Base-by-base conservation (phyloP, 2,329 filamentous ascomycete genomes). In the Sporothrix brunneoviolacea region DNA sequence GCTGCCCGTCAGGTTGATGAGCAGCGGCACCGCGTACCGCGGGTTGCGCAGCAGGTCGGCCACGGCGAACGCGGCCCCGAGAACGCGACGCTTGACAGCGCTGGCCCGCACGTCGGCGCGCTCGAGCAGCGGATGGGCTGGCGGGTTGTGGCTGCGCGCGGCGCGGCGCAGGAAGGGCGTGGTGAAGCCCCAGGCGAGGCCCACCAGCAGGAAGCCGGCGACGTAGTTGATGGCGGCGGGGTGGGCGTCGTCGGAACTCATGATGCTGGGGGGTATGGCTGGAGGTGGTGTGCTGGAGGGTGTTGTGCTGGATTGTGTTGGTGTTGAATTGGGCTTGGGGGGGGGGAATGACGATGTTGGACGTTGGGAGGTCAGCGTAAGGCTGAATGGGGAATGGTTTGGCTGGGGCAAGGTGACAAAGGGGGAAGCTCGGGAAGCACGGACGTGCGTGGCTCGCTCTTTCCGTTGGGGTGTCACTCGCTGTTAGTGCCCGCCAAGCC, bases 151-250 rank as follows among this genome's bases (percentile, higher is more conserved):
- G 54, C 83, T 77, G 43, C 85, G 77, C 2, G 91, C 91, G 9
- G 91, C 91, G 55, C 81, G 80, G 21, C 91, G 84, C 75, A 97
- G 95, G 72, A 97, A 96, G 50, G 85, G 84, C 18, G 89, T 95
- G 1, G 89, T 95, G 60, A 95, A 82, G 46, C 91, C 91, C 91
- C 91, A 97, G 58, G 89, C 91, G 21, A 93, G 73, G 48, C 91
- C 90, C 58, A 97, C 91, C 53, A 95, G 81, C 48, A 96, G 76
- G 74, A 96, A 96, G 59, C 88, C 88, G 53, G 91, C 74, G 56
- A 93, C 76, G 74, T 93, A 95, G 70, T 90, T 91, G 71, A 94
- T 75, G 57, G 82, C 68, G 15, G 44, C 39, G 1, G 55, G 57
- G 16, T 43, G 33, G 15, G 44, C 8, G 12, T 12, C 3, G 47